Base-by-base conservation (phyloP, 2,329 filamentous ascomycete genomes). In the Apiospora pterosperma region DNA sequence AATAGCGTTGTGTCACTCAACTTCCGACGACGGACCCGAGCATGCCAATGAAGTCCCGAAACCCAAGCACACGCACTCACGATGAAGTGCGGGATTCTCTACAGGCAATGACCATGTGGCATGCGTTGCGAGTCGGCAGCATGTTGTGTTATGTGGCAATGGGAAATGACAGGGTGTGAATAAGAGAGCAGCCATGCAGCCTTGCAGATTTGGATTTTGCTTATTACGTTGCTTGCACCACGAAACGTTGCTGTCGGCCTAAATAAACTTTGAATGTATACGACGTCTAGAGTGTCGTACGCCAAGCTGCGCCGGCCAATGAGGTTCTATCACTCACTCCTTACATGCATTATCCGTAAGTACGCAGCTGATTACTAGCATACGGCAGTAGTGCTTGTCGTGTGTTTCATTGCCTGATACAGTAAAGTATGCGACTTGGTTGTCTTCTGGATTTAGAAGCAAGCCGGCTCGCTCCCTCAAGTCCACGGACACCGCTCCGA, bases 21-120 rank as follows among this genome's bases (percentile, higher is more conserved):
- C 59, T 61, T 61, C 59, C 41, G 59, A 61, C 59, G 59, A 61
- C 59, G 59, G 59, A 61, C 59, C 39, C 59, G 36, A 61, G 48
- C 34, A 25, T 55, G 34, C 48, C 44, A n/a, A 28, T 28, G 48
- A 28, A 55, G 48, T n/a, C 48, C 48, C 48, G 48, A 55, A 55
- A 55, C 48, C 28, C 31, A 34, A 55, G 16, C 25, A 31, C n/a
- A n/a, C 25, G 48, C 48, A 34, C 25, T 19, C 25, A 16, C 31
- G 48, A 34, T 34, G 16, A 19, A 34, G 34, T 34, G 12, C 44
- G 44, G 44, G 44, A 52, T 28, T 34, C 25, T 16, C 8, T 52
- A 16, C 44, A 52, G 44, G 44, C 44, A 14, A 52, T 16, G 12
- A 19, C 14, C 44, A 34, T 52, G 41, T 23, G 41, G n/a, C n/a